Percentiles rank a stretch among this genome's conserved stretches.
phyloP scores from a whole-genome alignment of 2,329 filamentous ascomycete genomes.

The Sclerotinia subarctica region DNA sequence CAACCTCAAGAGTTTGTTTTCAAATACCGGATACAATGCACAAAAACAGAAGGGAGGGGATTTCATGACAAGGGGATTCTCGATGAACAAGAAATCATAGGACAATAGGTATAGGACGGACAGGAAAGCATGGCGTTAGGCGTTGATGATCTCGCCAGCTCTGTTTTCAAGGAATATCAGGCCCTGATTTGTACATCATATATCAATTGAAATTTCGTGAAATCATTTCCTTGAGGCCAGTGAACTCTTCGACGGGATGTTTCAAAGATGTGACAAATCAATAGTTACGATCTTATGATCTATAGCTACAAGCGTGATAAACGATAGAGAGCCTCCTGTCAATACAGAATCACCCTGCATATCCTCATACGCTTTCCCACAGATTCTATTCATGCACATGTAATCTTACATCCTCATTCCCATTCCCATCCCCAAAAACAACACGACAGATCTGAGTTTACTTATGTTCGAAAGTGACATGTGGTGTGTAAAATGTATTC shows the following conservation, averaged over 20 bases:
- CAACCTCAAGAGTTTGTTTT: conserved; percentile 54
- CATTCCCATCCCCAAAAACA: no score
- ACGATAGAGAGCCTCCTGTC: background rate
- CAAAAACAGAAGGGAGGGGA: conserved; percentile 45
- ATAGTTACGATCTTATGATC: background rate
- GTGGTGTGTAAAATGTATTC: no score
- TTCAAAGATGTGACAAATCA: background rate
- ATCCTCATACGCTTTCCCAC: background rate
- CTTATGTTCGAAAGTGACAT: no score
- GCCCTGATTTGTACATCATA: background rate
- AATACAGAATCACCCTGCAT: background rate
- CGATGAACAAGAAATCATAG: conserved; percentile 44
- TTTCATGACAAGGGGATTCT: conserved; percentile 58
- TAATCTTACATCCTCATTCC: no score
- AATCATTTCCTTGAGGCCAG: background rate
- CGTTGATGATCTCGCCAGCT: background rate
- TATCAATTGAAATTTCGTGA: background rate
- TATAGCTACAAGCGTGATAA: background rate
- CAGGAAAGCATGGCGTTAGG: conserved; percentile 1
- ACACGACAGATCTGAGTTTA: no score
- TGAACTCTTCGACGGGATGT: background rate
- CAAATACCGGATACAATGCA: conserved; percentile 43
- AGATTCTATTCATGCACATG: no score
- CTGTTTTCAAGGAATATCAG: background rate
- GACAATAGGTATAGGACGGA: background rate